phyloP scores from a whole-genome alignment of 2,329 filamentous ascomycete species.

The Neofusicoccum cordaticola region DNA sequence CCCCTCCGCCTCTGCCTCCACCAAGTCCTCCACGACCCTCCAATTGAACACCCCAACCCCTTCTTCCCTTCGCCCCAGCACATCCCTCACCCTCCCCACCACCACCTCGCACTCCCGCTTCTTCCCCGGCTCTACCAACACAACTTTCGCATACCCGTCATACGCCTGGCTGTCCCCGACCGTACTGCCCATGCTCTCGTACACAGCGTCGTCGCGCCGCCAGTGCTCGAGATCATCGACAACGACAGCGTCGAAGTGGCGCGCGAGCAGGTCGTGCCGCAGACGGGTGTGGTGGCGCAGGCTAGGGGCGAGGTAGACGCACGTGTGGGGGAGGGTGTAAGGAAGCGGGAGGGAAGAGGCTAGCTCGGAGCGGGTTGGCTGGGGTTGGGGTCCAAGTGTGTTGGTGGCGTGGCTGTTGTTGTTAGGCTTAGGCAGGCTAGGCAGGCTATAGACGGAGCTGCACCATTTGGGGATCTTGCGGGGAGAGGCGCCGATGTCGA shows the following conservation, averaged over 20 bases:
- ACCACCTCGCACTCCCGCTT: background rate
- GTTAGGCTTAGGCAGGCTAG: constrained; percentile 19
- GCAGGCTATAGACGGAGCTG: constrained; percentile 13
- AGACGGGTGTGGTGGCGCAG: background rate
- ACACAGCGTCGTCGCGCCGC: background rate
- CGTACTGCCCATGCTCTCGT: background rate
- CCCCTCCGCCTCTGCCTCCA: background rate
- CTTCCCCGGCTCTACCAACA: background rate
- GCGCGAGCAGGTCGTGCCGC: background rate
- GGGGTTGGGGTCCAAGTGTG: constrained; percentile 21
- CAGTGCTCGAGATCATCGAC: background rate
- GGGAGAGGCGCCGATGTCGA: background rate
- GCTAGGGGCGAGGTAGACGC: background rate
- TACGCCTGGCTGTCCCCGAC: constrained; percentile 12
- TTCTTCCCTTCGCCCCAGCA: background rate
- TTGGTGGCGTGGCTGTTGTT: background rate
- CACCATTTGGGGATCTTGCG: constrained; percentile 11
- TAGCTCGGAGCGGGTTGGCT: background rate
- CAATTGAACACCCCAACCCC: constrained; percentile 2
- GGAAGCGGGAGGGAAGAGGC: background rate
- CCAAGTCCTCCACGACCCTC: constrained; percentile 6
- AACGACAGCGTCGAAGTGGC: background rate
- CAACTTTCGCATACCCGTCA: background rate
- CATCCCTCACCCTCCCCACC: background rate
- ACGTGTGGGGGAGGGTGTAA: background rate